A percentile compares a stretch with the other conserved stretches of the same genome.
Evolutionary conservation across 495 filamentous ascomycete genomes (phyloP).

Genomic region (Daldinia bambusicola): DNA sequence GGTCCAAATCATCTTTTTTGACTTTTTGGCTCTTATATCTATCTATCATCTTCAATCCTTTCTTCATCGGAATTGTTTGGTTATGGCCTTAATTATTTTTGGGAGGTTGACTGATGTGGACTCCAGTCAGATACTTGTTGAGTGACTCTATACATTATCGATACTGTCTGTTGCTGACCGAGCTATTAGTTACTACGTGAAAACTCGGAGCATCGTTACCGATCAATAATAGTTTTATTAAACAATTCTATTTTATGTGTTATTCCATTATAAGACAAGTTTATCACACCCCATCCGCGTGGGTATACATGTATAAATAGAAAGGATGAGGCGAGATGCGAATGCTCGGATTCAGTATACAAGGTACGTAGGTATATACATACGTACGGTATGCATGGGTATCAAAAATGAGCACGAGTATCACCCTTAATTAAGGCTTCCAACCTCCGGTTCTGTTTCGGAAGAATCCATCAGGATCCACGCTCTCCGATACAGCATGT

Average conservation of each 20-base stretch:
- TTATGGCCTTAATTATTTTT: too few species aligned
- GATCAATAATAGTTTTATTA: neutral
- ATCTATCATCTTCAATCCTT: neutral
- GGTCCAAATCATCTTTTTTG: neutral
- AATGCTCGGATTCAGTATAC: too few species aligned
- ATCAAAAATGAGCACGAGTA: neutral
- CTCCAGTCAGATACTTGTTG: too few species aligned
- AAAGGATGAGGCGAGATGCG: too few species aligned
- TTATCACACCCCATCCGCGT: neutral
- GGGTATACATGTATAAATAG: too few species aligned
- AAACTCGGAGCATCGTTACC: neutral
- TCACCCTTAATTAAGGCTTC: constrained; percentile 42
- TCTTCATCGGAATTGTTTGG: neutral
- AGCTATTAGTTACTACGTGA: neutral
- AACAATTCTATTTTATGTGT: neutral
- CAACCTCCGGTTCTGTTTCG: constrained; percentile 62
- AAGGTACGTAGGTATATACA: too few species aligned
- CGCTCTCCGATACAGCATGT: constrained; percentile 52
- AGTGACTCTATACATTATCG: too few species aligned
- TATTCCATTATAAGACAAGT: neutral
- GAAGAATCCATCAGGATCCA: constrained; percentile 65
- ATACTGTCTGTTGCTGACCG: too few species aligned
- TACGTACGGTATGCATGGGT: neutral
- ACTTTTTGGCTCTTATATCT: neutral
- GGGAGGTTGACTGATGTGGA: too few species aligned